Percentiles rank a stretch among this genome's conserved stretches.
These are phyloP conservation scores for Zangia roseola DNA, from an alignment of 768 basidiomycete species.

Conservation along the genomic window DNA sequence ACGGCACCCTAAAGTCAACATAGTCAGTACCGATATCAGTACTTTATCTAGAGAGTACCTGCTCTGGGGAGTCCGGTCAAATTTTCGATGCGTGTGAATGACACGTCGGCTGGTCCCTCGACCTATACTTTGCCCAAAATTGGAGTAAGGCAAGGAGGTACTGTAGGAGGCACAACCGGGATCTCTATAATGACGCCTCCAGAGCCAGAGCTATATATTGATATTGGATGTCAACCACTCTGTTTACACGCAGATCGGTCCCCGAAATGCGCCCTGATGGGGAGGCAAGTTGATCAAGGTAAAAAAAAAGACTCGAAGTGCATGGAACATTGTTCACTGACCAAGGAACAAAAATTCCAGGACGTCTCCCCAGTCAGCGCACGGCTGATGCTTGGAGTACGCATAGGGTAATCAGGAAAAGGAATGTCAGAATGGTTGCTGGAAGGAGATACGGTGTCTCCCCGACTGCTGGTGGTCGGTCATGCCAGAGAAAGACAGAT, in stretches of 20 bases:
- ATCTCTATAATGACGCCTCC: slow-evolving; percentile 28
- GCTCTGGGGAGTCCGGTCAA: slow-evolving; percentile 48
- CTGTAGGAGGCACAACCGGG: slow-evolving; percentile 51
- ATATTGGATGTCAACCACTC: no score
- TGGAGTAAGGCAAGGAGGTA: slow-evolving; percentile 58
- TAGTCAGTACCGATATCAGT: not conserved
- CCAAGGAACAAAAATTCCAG: slow-evolving; percentile 49
- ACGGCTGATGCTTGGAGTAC: no score
- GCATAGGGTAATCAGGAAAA: no score
- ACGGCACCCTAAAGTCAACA: not conserved
- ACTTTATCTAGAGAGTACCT: slow-evolving; percentile 10
- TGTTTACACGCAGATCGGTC: not conserved
- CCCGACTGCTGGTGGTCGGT: no score
- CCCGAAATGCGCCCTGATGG: slow-evolving; percentile 12
- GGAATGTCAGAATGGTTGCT: no score
- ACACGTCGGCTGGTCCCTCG: slow-evolving; percentile 42
- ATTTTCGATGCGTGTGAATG: slow-evolving; percentile 56
- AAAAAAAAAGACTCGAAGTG: slow-evolving; percentile 28
- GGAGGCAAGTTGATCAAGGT: slow-evolving; percentile 22
- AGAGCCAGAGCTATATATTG: no score
- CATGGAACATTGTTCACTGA: slow-evolving; percentile 34
- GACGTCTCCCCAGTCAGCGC: slow-evolving; percentile 49
- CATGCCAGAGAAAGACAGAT: no score
- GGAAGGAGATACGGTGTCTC: no score
- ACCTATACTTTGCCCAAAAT: slow-evolving; percentile 33